Conservation (phyloP, 140 eudicot species). For the Anethum foeniculum region DNA sequence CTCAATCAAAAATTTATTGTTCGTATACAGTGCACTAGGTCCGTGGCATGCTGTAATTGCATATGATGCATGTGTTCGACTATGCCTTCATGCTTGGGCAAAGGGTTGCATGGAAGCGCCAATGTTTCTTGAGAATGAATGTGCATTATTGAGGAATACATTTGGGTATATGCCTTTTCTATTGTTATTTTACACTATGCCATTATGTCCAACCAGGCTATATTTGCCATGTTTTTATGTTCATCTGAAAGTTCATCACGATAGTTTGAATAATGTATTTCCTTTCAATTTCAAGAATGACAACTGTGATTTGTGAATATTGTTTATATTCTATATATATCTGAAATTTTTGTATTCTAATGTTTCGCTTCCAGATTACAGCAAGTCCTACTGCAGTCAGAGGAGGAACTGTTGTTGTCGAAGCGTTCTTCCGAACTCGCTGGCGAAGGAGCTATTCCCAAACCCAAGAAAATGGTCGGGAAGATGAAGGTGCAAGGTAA, state of each 20-base stretch:
- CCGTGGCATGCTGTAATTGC: slow-evolving; percentile 90
- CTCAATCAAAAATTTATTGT: slow-evolving; percentile 1
- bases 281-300: not conserved
- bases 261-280: not conserved
- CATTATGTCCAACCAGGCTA: not conserved
- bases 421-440: slow-evolving; percentile 49
- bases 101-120: slow-evolving; percentile 87
- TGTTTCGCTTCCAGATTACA: slow-evolving; percentile 45
- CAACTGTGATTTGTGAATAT: not conserved
- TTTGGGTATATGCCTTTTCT: slow-evolving; percentile 40
- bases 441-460: slow-evolving; percentile 41
- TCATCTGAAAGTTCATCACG: not conserved
- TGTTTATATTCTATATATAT: not conserved
- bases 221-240: not conserved
- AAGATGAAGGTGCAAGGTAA: slow-evolving; percentile 89
- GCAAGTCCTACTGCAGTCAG: slow-evolving; percentile 68
- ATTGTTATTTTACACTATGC: not conserved
- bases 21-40: slow-evolving; percentile 47
- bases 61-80: slow-evolving; percentile 80
- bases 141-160: slow-evolving; percentile 58
- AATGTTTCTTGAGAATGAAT: slow-evolving; percentile 68
- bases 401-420: slow-evolving; percentile 54
- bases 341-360: not conserved
- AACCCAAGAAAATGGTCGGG: slow-evolving; percentile 80
- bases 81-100: slow-evolving; percentile 90